These are phyloP conservation scores for Curvularia lunata DNA, from an alignment of 2,329 filamentous ascomycete species.

Conservation along the genomic window DNA sequence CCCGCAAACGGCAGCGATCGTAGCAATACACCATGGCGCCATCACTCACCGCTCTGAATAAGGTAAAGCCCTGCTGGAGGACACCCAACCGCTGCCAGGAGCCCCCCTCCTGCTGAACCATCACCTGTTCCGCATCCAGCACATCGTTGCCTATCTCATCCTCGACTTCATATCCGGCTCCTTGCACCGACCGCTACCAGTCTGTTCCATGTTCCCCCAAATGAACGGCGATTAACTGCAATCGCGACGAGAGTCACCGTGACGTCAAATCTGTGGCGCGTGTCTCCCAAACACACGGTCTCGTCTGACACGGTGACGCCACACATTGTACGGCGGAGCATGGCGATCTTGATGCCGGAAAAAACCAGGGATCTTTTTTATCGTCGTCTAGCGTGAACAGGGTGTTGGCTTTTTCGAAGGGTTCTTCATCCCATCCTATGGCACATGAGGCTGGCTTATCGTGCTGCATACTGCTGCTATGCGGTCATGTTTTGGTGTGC, in stretches of 20 bases:
- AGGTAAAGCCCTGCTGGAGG: background rate
- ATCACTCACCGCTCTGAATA: background rate
- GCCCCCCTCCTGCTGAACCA: background rate
- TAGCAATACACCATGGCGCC: background rate
- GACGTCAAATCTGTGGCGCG: background rate
- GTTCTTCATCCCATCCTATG: too few species aligned
- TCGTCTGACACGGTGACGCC: background rate
- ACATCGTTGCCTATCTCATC: background rate
- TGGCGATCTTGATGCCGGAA: background rate
- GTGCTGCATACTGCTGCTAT: too few species aligned
- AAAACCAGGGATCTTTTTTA: too few species aligned
- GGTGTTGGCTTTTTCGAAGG: too few species aligned
- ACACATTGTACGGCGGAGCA: background rate
- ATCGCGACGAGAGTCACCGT: background rate
- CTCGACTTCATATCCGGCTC: background rate
- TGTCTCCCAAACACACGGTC: background rate
- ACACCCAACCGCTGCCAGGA: background rate
- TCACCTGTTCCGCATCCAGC: too few species aligned
- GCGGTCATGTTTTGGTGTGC: too few species aligned
- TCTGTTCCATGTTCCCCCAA: background rate
- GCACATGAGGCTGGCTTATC: too few species aligned
- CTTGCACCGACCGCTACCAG: background rate
- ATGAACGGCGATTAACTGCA: background rate
- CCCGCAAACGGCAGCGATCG: constrained; percentile 13
- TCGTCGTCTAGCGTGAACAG: too few species aligned